Evolutionary conservation across 2,329 filamentous ascomycete genomes (phyloP).

Genomic region (Mycosphaerella sp.): DNA sequence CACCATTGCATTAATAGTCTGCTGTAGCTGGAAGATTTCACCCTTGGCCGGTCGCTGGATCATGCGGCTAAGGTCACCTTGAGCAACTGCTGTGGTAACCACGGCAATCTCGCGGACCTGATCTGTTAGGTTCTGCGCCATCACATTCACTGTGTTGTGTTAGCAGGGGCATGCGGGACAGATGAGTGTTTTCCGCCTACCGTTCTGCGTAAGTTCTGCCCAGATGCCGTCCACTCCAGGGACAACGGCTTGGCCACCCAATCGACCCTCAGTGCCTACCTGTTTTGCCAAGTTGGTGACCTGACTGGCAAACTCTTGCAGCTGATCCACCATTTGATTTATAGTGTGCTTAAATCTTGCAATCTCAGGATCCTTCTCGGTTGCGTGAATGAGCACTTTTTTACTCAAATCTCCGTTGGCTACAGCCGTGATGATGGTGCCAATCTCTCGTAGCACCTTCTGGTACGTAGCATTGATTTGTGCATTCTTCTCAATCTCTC

Average conservation of each 20-base stretch:
- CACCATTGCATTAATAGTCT: slow-evolving; percentile 70
- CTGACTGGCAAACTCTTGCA: slow-evolving; percentile 93
- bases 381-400: slow-evolving; percentile 90
- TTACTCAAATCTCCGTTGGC: slow-evolving; percentile 93
- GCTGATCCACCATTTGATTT: slow-evolving; percentile 98
- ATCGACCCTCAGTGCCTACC: slow-evolving; percentile 89
- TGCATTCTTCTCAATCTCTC: slow-evolving; percentile 93
- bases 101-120: slow-evolving; percentile 97
- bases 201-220: slow-evolving; percentile 77
- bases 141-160: slow-evolving; percentile 68
- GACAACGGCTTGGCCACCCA: slow-evolving; percentile 89
- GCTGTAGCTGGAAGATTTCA: slow-evolving; percentile 90
- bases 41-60: slow-evolving; percentile 90
- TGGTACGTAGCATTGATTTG: slow-evolving; percentile 99
- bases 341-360: slow-evolving; percentile 97
- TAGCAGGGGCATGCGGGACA: slow-evolving; percentile 13
- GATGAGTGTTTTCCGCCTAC: slow-evolving; percentile 32
- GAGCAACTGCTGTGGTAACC: slow-evolving; percentile 91
- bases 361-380: slow-evolving; percentile 98
- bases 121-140: slow-evolving; percentile 97
- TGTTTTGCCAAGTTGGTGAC: slow-evolving; percentile 91
- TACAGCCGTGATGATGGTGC: slow-evolving; percentile 93
- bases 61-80: slow-evolving; percentile 90
- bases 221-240: slow-evolving; percentile 93
- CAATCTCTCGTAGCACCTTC: slow-evolving; percentile 92